Evolutionary conservation across 2,329 filamentous ascomycete genomes (phyloP).

Genomic region (Pseudogymnoascus sp.): DNA sequence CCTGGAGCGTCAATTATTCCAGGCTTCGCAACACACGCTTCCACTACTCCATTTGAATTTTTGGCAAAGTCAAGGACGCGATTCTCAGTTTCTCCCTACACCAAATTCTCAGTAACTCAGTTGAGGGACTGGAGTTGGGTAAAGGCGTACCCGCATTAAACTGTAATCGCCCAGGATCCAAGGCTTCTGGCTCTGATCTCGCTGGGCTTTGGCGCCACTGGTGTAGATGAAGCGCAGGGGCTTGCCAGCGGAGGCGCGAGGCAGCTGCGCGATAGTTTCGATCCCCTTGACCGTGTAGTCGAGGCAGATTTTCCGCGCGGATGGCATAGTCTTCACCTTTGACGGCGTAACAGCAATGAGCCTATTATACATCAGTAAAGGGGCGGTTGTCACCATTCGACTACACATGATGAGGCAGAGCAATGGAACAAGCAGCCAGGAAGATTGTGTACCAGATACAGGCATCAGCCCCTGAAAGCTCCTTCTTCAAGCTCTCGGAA

Average conservation of each 20-base stretch:
- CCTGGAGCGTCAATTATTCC: slow-evolving; percentile 34
- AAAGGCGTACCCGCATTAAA: slow-evolving; percentile 38
- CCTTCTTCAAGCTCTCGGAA: slow-evolving; percentile 24
- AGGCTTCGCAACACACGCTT: slow-evolving; percentile 35
- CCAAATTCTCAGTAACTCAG: background rate
- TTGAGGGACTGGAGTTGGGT: background rate
- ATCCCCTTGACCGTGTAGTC: slow-evolving; percentile 30
- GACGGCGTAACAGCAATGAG: slow-evolving; percentile 36
- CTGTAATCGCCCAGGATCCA: slow-evolving; percentile 33
- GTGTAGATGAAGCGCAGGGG: slow-evolving; percentile 42
- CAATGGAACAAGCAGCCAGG: background rate
- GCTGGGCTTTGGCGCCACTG: slow-evolving; percentile 37
- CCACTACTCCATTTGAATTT: slow-evolving; percentile 31
- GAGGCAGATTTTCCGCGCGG: slow-evolving; percentile 34
- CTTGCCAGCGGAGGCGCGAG: slow-evolving; percentile 14
- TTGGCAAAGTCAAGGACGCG: slow-evolving; percentile 35
- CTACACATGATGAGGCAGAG: background rate
- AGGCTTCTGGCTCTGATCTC: slow-evolving; percentile 38
- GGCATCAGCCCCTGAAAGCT: slow-evolving; percentile 27
- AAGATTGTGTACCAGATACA: slow-evolving; percentile 29
- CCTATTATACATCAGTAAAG: slow-evolving; percentile 23
- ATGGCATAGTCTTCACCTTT: slow-evolving; percentile 25
- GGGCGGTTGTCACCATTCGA: background rate
- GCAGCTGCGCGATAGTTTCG: slow-evolving; percentile 29
- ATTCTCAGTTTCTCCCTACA: slow-evolving; percentile 41